Evolutionary conservation across 176 grass and related monocot species (phyloP).

Genomic region (Musa troglodytarum): DNA sequence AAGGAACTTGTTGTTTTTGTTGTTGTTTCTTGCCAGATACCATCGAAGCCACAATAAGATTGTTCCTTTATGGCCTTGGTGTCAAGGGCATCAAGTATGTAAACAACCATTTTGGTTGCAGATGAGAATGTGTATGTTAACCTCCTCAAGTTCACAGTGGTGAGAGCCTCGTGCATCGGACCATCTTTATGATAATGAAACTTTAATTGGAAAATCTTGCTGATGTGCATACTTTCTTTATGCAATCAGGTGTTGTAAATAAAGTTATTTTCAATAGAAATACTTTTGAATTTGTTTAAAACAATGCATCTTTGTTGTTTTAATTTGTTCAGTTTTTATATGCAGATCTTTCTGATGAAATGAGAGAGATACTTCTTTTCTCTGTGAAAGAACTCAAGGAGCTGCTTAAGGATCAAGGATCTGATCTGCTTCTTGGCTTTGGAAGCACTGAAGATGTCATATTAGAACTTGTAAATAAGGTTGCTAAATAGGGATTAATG

Average conservation of each 20-base stretch:
- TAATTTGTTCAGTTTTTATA: slow-evolving; percentile 7
- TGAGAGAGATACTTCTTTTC: slow-evolving; percentile 63
- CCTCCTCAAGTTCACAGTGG: too few species aligned
- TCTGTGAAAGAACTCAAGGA: slow-evolving; percentile 76
- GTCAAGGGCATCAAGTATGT: not conserved
- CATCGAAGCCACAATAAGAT: not conserved
- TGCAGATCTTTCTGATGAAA: slow-evolving; percentile 81
- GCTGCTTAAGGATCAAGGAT: slow-evolving; percentile 56
- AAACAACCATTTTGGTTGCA: not conserved
- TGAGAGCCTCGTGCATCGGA: too few species aligned
- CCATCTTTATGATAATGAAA: too few species aligned
- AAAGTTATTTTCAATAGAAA: too few species aligned
- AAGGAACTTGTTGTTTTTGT: too few species aligned
- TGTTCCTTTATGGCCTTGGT: not conserved
- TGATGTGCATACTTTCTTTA: too few species aligned
- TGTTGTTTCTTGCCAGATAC: too few species aligned
- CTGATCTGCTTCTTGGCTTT: slow-evolving; percentile 69
- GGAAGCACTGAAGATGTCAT: slow-evolving; percentile 71
- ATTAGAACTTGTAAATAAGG: slow-evolving; percentile 78
- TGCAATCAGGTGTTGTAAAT: too few species aligned
- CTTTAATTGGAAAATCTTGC: too few species aligned
- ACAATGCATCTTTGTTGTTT: not conserved
- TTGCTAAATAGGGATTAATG: slow-evolving; percentile 70
- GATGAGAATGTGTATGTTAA: not conserved
- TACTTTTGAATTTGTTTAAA: not conserved